A percentile compares a stretch with the other conserved stretches of the same genome.
phyloP scores from a whole-genome alignment of 2,329 filamentous ascomycete species.

The Blastomyces parvus region DNA sequence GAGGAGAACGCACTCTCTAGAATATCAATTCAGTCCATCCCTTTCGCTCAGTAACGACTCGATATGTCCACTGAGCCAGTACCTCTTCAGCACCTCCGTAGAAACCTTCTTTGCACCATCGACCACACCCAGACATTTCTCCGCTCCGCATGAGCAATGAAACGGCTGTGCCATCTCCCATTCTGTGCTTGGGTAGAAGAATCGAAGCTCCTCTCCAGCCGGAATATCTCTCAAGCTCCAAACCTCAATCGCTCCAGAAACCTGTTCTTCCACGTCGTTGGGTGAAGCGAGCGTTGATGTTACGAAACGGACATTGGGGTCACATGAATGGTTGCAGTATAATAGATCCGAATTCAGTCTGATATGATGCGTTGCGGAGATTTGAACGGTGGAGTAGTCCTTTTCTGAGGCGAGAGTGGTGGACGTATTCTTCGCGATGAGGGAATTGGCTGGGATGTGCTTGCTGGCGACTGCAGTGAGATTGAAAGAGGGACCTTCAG shows the following conservation, averaged over 20 bases:
- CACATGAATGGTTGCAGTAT: conserved; percentile 61
- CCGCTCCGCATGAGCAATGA: conserved; percentile 51
- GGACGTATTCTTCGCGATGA: conserved; percentile 57
- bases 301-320: conserved; percentile 57
- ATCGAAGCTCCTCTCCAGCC: conserved; percentile 39
- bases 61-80: conserved; percentile 56
- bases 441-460: conserved; percentile 50
- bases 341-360: conserved; percentile 57
- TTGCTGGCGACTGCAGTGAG: conserved; percentile 52
- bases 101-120: conserved; percentile 54
- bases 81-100: conserved; percentile 43
- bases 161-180: conserved; percentile 67
- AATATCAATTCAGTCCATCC: conserved; percentile 9
- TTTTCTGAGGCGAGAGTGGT: conserved; percentile 25
- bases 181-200: conserved; percentile 68
- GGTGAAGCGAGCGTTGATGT: conserved; percentile 39
- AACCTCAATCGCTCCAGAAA: conserved; percentile 15
- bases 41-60: conserved; percentile 12
- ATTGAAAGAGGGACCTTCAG: conserved; percentile 44
- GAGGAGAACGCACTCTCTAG: neutral
- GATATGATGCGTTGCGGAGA: conserved; percentile 47
- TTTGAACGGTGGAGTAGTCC: conserved; percentile 58
- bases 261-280: conserved; percentile 35
- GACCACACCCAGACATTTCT: conserved; percentile 52
- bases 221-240: conserved; percentile 16